Evolutionary conservation across 306 rosid genomes (phyloP), one percentile per base, ranked within the genome.

Genomic region (Mimosa bimucronata): DNA sequence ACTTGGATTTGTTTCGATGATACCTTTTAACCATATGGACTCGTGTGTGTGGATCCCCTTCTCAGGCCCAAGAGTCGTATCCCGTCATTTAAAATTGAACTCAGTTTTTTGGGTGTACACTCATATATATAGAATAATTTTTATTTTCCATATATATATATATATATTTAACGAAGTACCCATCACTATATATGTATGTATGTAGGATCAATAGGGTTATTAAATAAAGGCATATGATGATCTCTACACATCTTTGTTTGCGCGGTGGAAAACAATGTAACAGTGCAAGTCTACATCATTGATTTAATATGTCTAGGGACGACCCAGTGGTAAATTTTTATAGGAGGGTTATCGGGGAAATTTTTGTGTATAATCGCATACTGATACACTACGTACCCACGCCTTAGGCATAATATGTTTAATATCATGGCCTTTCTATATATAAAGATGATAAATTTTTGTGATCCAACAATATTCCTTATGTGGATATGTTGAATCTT

Each of bases 401-500:
- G 61, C 70, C 82, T 42, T 73, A 71, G 73, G 65, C 74, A 78
- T 55, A 21, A 55, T 68, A 45, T 25, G 84, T 76, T 80, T 75
- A 85, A 66, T 71, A 78, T 84, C 72, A 81, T 75, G 60, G 66
- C 19, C 66, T 60, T 4, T 12, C 86, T 57, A 74, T 65, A 81
- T 57, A 70, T 57, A 81, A 26, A 66, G 76, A 71, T 61, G 75
- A 74, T 25, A 3, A 37, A n/a, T n/a, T n/a, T 23, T 50, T 60
- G 15, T 52, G 66, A 73, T 66, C 58, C 65, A 76, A 25, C 50
- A 55, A 73, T 45, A 34, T 46, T 46, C 75, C 38, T 34, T 34
- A 34, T 34, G 38, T 81, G 76, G 76, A 29, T 62, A 42, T 29
- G 5, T 12, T 44, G 19, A 5, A 16, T 19, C 9, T 37, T 64